phyloP scores from a whole-genome alignment of 768 basidiomycete species.

The Hortiboletus campestris region DNA sequence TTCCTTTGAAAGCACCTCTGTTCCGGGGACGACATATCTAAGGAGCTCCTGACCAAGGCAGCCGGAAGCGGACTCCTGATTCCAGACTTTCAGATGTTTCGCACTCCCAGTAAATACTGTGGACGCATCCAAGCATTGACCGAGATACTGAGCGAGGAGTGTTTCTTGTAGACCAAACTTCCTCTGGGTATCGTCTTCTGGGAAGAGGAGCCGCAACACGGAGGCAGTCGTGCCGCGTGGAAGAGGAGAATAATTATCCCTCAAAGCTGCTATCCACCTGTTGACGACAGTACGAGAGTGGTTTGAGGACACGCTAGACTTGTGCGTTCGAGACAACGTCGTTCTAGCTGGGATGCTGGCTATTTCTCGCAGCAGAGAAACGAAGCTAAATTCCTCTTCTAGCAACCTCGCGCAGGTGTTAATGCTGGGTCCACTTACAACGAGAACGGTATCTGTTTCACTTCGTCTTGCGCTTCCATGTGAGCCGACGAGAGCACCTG shows the following conservation, averaged over 20 bases:
- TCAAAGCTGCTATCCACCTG: conserved; percentile 46
- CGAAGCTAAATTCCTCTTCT: conserved; percentile 38
- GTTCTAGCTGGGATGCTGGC: conserved; percentile 27
- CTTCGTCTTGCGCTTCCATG: conserved; percentile 16
- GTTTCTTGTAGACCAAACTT: conserved; percentile 75
- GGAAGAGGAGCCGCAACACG: conserved; percentile 78
- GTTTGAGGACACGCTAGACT: not conserved
- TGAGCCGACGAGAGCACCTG: not conserved
- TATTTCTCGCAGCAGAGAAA: conserved; percentile 49
- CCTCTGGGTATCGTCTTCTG: conserved; percentile 70
- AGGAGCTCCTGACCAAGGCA: conserved; percentile 72
- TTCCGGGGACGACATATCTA: conserved; percentile 36
- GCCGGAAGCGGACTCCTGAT: conserved; percentile 45
- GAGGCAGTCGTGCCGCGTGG: conserved; percentile 53
- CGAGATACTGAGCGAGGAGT: conserved; percentile 51
- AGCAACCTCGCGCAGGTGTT: not conserved
- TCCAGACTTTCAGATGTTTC: conserved; percentile 38
- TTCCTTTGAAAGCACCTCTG: conserved; percentile 27
- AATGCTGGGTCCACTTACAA: conserved; percentile 35
- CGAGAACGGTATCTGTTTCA: conserved; percentile 38
- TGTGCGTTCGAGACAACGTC: conserved; percentile 16
- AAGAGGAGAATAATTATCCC: conserved; percentile 43
- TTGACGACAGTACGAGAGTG: conserved; percentile 40
- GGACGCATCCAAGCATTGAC: conserved; percentile 45
- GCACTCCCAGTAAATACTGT: conserved; percentile 24